Evolutionary conservation across 768 basidiomycete genomes (phyloP).

Genomic region (Chalciporus pseudorubinellus): DNA sequence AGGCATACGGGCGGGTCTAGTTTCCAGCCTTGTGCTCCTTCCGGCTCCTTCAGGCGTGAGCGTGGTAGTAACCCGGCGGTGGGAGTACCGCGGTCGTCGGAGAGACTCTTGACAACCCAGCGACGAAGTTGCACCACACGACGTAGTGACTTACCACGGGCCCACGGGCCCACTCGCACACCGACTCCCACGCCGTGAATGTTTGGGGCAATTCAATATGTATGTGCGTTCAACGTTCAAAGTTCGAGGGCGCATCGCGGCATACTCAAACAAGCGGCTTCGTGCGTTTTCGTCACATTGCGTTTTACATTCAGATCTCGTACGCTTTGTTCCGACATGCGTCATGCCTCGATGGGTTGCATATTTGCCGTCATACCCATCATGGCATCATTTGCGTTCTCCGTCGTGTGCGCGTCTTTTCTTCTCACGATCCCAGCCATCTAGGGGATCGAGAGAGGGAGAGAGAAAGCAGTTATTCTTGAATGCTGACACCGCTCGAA

Average conservation of each 20-base stretch:
- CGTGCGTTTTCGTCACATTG: no score
- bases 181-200: slow-evolving; percentile 12
- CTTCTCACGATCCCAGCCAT: not conserved
- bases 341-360: not conserved
- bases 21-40: no score
- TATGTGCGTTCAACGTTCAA: not conserved
- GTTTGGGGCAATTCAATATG: not conserved
- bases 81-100: no score
- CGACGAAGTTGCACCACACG: not conserved
- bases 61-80: no score
- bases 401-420: no score
- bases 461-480: not conserved
- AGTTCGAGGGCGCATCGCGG: not conserved
- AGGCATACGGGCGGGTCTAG: no score
- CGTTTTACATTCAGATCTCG: not conserved
- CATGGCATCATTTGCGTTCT: no score
- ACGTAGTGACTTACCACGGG: no score
- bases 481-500: not conserved
- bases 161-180: not conserved
- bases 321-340: not conserved
- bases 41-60: no score
- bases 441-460: no score
- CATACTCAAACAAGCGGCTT: not conserved
- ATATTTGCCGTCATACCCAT: no score
- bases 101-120: no score